Percentiles rank a stretch among this genome's conserved stretches.
phyloP scores from a whole-genome alignment of 2,329 filamentous ascomycete species.

The Talaromyces sp. region DNA sequence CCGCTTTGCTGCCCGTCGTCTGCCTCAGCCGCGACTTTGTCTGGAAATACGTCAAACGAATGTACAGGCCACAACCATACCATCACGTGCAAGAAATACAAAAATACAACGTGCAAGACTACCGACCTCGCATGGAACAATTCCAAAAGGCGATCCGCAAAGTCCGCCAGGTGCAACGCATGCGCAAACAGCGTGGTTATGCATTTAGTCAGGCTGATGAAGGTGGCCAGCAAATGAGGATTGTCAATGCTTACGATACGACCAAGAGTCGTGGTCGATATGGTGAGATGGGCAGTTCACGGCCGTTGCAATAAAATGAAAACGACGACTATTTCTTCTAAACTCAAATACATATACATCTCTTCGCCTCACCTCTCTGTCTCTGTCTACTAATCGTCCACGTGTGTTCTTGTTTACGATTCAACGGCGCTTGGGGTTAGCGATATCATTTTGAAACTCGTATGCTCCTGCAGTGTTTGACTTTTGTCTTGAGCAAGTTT shows the following conservation, averaged over 20 bases:
- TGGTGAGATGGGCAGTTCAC: conserved; percentile 82
- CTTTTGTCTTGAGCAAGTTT: not conserved
- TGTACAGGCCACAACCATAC: conserved; percentile 94
- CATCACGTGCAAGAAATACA: conserved; percentile 99
- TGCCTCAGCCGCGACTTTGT: conserved; percentile 85
- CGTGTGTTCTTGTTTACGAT: not conserved
- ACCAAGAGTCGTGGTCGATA: conserved; percentile 87
- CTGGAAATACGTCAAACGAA: conserved; percentile 96
- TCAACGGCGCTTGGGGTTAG: conserved; percentile 1
- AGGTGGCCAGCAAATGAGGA: conserved; percentile 72
- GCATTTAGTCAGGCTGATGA: conserved; percentile 98
- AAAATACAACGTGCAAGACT: conserved; percentile 99
- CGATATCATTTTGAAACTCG: not conserved
- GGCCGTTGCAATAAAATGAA: conserved; percentile 22
- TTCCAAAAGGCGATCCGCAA: conserved; percentile 99
- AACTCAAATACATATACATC: not conserved
- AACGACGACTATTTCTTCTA: not conserved
- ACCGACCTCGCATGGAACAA: conserved; percentile 97
- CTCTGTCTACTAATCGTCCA: not conserved
- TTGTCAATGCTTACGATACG: conserved; percentile 96
- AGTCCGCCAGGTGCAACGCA: conserved; percentile 94
- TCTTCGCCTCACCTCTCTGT: not conserved
- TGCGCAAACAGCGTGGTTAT: conserved; percentile 98
- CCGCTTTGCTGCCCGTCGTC: conserved; percentile 71
- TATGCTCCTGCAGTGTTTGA: not conserved